Evolutionary conservation across 208 protist species (phyloP).

Genomic region (Acanthamoeba lugdunensis): DNA sequence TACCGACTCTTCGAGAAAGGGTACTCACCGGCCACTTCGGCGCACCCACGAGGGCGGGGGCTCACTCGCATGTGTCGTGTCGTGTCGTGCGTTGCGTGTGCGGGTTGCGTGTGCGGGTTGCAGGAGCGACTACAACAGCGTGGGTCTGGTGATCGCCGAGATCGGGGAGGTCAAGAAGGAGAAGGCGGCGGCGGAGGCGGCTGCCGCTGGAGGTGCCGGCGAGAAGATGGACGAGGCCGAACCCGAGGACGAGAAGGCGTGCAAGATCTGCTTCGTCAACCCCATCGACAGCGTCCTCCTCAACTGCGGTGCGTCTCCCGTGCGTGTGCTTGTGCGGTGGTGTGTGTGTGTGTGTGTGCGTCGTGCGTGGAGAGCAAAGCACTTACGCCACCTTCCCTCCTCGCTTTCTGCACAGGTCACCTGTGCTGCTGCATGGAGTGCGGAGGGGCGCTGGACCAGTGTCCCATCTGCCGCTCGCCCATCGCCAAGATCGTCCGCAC

Average conservation of each 20-base stretch:
- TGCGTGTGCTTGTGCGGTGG: neutral
- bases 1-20: constrained; percentile 43
- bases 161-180: constrained; percentile 52
- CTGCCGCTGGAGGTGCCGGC: neutral
- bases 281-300: constrained; percentile 21
- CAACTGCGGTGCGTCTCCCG: constrained; percentile 1
- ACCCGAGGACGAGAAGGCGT: constrained; percentile 9
- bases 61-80: neutral
- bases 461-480: constrained; percentile 15
- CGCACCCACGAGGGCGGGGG: neutral
- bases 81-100: neutral
- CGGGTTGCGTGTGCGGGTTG: neutral
- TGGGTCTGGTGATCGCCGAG: constrained; percentile 18
- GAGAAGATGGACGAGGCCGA: neutral
- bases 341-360: neutral
- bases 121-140: constrained; percentile 43
- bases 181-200: neutral
- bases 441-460: constrained; percentile 7
- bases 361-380: too few species aligned
- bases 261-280: constrained; percentile 49
- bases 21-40: neutral
- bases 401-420: neutral
- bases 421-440: constrained; percentile 49
- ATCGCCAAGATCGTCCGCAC: constrained; percentile 28
- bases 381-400: too few species aligned